Evolutionary conservation across 1,284 basidiomycete genomes (phyloP), one percentile per base, ranked within the genome.

Genomic region (Cryptococcus sp.): DNA sequence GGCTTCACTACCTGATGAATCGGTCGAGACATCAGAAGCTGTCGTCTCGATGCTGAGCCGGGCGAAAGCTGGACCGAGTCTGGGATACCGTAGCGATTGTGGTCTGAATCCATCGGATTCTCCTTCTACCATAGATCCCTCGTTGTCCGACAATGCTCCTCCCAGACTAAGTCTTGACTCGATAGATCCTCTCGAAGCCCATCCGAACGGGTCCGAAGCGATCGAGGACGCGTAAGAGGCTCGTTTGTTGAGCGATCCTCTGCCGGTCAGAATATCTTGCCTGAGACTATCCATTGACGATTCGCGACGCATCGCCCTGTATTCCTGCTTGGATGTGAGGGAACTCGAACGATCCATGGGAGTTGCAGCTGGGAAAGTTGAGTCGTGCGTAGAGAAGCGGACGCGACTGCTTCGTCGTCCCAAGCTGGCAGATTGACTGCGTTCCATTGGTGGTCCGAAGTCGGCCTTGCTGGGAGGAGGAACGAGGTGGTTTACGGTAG

Each of bases 21-120:
- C 10, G 20, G n/a, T 35, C 13, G 54, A 55, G 49, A 48, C 54
- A 4, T 50, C 45, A 5, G 57, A 59, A 20, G 42, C 35, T 1
- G 47, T 59, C 15, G 52, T 51, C 20, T 59, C 54, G 27, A 57
- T 42, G 41, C 61, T 62, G 5, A 58, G 35, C 46, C 58, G 41
- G 8, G 58, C 58, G 16, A 55, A 43, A 5, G 40, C 46, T 15
- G 47, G 52, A 5, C 55, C 46, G 25, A 60, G 43, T 38, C 60
- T 60, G 15, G 64, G 64, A 58, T 65, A 65, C 6, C 57, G 64
- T 38, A 65, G 30, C 10, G 57, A 38, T 43, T 61, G 64, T 4
- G 61, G 58, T 47, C 51, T 25, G 52, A 65, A 65, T 6, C 49
- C 61, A 22, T 50, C 25, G 5, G 22, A 49, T 25, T 46, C 47